Evolutionary conservation across 805 yeast species (phyloP), one percentile per base, ranked within the genome.

Genomic region (Kuraishia capsulata): DNA sequence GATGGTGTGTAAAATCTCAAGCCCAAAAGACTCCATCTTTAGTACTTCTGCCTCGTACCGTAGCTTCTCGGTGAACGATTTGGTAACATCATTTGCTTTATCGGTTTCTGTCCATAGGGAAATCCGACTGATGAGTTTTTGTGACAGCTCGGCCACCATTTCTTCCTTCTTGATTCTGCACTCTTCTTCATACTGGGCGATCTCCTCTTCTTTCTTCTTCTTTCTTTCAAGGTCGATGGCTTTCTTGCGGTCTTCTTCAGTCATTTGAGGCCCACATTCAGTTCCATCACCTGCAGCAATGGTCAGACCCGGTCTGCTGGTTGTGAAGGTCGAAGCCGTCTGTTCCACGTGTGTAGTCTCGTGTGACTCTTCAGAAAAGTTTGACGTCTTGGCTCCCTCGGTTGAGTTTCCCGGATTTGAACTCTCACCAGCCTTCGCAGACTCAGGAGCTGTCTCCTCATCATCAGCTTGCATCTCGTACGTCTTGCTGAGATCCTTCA

Each of bases 11-110:
- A 90, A 64, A 37, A 92, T 67, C 60, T 90, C 95, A 37, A 90
- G 61, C 11, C 99, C 99, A 63, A 92, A 92, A 39, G 96, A 85
- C 67, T 92, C 98, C 71, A 87, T 76, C 58, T 92, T 92, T 54
- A 92, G 65, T 44, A 83, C 83, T 47, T 83, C 89, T 33, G 83
- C 73, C 52, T 84, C 92, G 39, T 65, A 63, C 30, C 62, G 59
- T 21, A 84, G 62, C 46, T 76, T 76, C 10, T 50, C 49, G n/a
- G 56, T 61, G 51, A 74, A 82, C 0, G 81, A 69, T 5, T 58
- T 56, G 38, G 81, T 67, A 30, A 88, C 78, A 24, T 77, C 85
- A 0, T 62, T 65, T 38, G 76, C 78, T 48, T 73, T 71, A 23
- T 68, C 71, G n/a, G 88, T 76, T 50, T 80, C 84, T 1, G 66